Evolutionary conservation across 2,329 filamentous ascomycete genomes (phyloP).

Genomic region (Didymella lethalis): DNA sequence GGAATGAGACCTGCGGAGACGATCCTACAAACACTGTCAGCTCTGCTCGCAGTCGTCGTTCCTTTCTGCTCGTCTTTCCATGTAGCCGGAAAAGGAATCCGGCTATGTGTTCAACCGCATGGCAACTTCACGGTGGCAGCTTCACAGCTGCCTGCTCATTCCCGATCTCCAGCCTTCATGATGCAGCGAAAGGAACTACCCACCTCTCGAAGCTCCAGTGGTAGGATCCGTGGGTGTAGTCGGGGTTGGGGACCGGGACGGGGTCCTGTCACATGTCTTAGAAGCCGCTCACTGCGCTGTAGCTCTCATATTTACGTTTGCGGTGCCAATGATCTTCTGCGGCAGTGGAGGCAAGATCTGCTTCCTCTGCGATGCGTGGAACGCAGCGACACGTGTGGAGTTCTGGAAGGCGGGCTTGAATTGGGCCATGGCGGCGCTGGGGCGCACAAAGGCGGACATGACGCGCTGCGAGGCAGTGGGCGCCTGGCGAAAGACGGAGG

Average conservation of each 20-base stretch:
- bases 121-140: background rate
- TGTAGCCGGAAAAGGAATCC: conserved; percentile 11
- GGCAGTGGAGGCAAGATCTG: conserved; percentile 83
- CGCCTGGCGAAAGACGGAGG: conserved; percentile 59
- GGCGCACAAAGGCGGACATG: conserved; percentile 53
- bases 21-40: conserved; percentile 59
- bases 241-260: conserved; percentile 73
- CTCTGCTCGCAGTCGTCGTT: background rate
- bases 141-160: background rate
- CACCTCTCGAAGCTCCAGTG: conserved; percentile 95
- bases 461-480: conserved; percentile 54
- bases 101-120: background rate
- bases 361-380: conserved; percentile 82
- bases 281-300: background rate
- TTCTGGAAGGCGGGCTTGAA: conserved; percentile 52
- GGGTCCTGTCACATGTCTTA: conserved; percentile 63
- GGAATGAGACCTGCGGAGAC: conserved; percentile 84
- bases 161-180: background rate
- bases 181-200: conserved; percentile 6
- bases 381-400: conserved; percentile 70
- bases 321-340: conserved; percentile 81
- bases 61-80: background rate
- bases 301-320: conserved; percentile 46
- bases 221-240: conserved; percentile 88
- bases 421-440: conserved; percentile 48